A percentile compares a stretch with the other conserved stretches of the same genome.
phyloP scores from a whole-genome alignment of 495 filamentous ascomycete species.

The Trichocladium antarcticum region DNA sequence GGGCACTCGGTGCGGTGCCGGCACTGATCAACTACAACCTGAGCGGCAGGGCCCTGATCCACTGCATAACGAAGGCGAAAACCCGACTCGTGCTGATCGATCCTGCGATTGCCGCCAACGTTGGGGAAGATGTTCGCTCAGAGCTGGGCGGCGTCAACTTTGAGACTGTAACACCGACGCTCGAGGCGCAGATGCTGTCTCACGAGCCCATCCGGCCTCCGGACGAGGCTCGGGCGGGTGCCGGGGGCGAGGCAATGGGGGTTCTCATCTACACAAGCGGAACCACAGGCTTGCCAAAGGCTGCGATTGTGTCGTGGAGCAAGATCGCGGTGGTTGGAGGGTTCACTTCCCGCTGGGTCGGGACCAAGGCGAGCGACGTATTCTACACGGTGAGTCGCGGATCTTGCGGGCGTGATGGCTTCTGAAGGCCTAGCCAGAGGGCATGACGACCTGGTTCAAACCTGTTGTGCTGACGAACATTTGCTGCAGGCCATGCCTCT shows the following conservation, averaged over 20 bases:
- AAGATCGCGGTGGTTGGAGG: slow-evolving; percentile 47
- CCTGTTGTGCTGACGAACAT: neutral
- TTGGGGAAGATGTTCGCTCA: slow-evolving; percentile 38
- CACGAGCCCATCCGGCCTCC: slow-evolving; percentile 50
- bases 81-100: slow-evolving; percentile 67
- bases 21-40: slow-evolving; percentile 95
- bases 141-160: slow-evolving; percentile 42
- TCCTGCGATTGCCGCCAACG: slow-evolving; percentile 44
- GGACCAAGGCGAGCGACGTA: slow-evolving; percentile 49
- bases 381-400: slow-evolving; percentile 72
- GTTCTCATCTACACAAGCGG: slow-evolving; percentile 68
- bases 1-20: slow-evolving; percentile 81
- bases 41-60: slow-evolving; percentile 58
- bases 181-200: slow-evolving; percentile 50
- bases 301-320: slow-evolving; percentile 71
- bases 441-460: neutral
- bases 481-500: slow-evolving; percentile 69
- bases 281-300: slow-evolving; percentile 60
- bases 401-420: too few relatives aligned
- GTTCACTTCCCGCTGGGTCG: slow-evolving; percentile 49
- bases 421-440: too few relatives aligned
- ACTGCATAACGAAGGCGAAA: slow-evolving; percentile 64
- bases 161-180: slow-evolving; percentile 49
- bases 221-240: slow-evolving; percentile 47
- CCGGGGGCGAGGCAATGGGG: slow-evolving; percentile 47